These are phyloP conservation scores for Urochloa ruziziensis DNA, from an alignment of 176 grass and related monocot genomes.

Conservation along the genomic window DNA sequence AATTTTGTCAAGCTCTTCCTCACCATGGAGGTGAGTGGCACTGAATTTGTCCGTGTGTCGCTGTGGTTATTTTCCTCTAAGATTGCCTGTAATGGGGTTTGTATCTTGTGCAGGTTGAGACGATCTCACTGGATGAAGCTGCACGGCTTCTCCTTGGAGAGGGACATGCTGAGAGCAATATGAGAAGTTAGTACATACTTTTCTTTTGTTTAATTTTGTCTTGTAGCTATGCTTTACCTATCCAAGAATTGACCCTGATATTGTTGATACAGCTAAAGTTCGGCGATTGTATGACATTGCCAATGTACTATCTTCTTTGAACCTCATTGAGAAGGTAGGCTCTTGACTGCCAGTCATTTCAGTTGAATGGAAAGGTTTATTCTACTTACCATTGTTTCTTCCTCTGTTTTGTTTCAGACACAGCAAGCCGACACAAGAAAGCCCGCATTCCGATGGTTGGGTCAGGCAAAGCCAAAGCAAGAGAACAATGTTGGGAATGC, in stretches of 20 bases:
- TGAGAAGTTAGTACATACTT: conserved; percentile 64
- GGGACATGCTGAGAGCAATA: conserved; percentile 63
- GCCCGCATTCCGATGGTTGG: conserved; percentile 91
- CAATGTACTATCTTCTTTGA: conserved; percentile 84
- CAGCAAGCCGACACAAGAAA: conserved; percentile 76
- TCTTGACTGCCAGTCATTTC: not conserved
- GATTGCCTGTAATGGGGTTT: not conserved
- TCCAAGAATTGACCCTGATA: conserved; percentile 11
- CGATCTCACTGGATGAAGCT: conserved; percentile 71
- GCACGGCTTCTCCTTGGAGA: conserved; percentile 79
- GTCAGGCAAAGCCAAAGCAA: conserved; percentile 47
- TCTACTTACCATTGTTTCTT: conserved; percentile 3
- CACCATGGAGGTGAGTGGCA: conserved; percentile 56
- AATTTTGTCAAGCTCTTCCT: conserved; percentile 97
- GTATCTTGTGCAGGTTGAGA: conserved; percentile 46
- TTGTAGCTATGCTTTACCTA: not conserved
- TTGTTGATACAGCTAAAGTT: conserved; percentile 66
- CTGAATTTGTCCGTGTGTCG: not conserved
- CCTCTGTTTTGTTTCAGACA: conserved; percentile 47
- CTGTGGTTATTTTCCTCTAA: not conserved
- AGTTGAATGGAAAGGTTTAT: not conserved
- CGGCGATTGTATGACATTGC: conserved; percentile 89
- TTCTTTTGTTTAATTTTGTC: conserved; percentile 12
- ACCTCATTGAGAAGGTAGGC: conserved; percentile 88
- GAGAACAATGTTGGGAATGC: conserved; percentile 16